Percentiles rank a stretch among this genome's conserved stretches.
Conservation (phyloP, 768 basidiomycete species). For the Mycena latifolia region DNA sequence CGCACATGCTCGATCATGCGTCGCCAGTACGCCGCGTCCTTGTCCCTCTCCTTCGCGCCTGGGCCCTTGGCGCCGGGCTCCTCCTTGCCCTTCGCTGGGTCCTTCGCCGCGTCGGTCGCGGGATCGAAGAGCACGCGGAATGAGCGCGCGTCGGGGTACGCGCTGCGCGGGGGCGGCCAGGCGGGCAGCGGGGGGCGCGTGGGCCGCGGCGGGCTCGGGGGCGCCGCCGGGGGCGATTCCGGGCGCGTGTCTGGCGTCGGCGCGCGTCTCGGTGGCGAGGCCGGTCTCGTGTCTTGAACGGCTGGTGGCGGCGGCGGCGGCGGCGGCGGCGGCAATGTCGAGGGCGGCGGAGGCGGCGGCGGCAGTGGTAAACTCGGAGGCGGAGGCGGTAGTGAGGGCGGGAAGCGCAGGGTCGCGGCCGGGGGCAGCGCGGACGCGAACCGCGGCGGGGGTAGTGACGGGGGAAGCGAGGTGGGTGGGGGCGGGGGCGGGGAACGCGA, state of each 20-base stretch:
- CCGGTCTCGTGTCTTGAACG: too few species aligned
- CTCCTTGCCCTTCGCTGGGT: constrained; percentile 10
- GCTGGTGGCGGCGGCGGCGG: not conserved
- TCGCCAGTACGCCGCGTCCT: constrained; percentile 47
- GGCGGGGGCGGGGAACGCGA: constrained; percentile 47
- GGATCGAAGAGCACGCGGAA: constrained; percentile 79
- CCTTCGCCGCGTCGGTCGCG: constrained; percentile 53
- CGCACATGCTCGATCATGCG: constrained; percentile 55
- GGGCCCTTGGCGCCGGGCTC: not conserved
- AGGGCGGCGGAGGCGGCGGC: constrained; percentile 19
- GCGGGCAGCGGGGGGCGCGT: constrained; percentile 49
- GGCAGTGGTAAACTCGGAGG: not conserved
- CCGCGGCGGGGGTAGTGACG: constrained; percentile 38
- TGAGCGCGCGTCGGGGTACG: constrained; percentile 56
- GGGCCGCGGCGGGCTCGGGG: not conserved
- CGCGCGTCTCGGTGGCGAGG: constrained; percentile 15
- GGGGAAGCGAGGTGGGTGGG: constrained; percentile 38
- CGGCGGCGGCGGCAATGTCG: constrained; percentile 28
- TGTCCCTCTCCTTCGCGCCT: constrained; percentile 11
- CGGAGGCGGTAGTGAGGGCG: not conserved
- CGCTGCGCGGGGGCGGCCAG: constrained; percentile 71
- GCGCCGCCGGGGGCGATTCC: too few species aligned
- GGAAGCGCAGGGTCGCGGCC: not conserved
- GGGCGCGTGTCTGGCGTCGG: constrained; percentile 46
- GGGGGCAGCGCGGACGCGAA: not conserved